A percentile compares a stretch with the other conserved stretches of the same genome.
Evolutionary conservation across 345 rosid genomes (phyloP).

Genomic region (Turritis glabra): DNA sequence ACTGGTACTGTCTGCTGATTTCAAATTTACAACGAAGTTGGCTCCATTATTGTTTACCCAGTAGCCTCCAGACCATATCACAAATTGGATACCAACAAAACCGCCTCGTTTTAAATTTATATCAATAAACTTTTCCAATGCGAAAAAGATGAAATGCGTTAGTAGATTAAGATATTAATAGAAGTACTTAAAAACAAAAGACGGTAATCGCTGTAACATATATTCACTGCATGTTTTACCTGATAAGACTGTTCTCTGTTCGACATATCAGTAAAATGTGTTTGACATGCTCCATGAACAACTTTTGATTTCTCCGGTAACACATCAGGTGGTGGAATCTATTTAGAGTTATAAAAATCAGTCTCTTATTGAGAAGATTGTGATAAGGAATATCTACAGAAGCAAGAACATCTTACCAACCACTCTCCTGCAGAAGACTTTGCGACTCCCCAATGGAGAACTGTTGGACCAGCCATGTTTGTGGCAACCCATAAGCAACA

Average conservation of each 20-base stretch:
- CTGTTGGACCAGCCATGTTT: slow-evolving; percentile 50
- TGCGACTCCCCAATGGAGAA: slow-evolving; percentile 66
- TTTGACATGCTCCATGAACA: slow-evolving; percentile 60
- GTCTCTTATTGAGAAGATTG: slow-evolving; percentile 6
- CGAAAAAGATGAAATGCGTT: background rate
- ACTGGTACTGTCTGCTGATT: slow-evolving; percentile 34
- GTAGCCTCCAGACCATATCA: slow-evolving; percentile 57
- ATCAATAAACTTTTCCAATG: slow-evolving; percentile 39
- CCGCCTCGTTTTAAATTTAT: slow-evolving; percentile 51
- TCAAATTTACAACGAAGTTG: slow-evolving; percentile 48
- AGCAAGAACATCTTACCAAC: slow-evolving; percentile 50
- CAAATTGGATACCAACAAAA: slow-evolving; percentile 56
- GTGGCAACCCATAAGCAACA: slow-evolving; percentile 51
- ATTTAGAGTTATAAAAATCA: slow-evolving; percentile 16
- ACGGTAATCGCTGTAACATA: background rate
- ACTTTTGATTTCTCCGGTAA: slow-evolving; percentile 60
- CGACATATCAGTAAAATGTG: slow-evolving; percentile 49
- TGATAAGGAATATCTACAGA: background rate
- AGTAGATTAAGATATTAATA: slow-evolving; percentile 10
- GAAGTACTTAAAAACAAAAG: background rate
- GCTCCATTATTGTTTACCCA: slow-evolving; percentile 59
- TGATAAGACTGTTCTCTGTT: slow-evolving; percentile 50
- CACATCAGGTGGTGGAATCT: slow-evolving; percentile 57
- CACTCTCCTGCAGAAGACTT: slow-evolving; percentile 56
- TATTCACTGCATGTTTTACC: slow-evolving; percentile 34